A percentile compares a stretch with the other conserved stretches of the same genome.
These are phyloP conservation scores for Hypholoma fasciculare DNA, from an alignment of 768 basidiomycete species.

Conservation along the genomic window DNA sequence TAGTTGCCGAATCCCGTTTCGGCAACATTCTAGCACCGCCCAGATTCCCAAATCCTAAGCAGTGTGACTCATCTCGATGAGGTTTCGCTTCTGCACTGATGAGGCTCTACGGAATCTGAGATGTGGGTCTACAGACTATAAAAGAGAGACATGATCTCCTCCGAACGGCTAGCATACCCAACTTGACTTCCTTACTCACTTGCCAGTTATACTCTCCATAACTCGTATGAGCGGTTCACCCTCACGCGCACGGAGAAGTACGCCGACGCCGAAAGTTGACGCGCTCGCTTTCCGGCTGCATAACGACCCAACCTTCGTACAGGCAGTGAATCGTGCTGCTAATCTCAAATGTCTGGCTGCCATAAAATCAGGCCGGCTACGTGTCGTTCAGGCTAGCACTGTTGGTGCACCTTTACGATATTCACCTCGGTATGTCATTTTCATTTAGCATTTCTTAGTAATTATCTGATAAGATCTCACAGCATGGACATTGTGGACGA, in stretches of 20 bases:
- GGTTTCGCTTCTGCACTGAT: too few relatives aligned
- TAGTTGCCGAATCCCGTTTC: too few relatives aligned
- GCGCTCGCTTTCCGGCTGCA: constrained; percentile 2
- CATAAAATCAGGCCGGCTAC: constrained; percentile 25
- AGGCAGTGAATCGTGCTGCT: constrained; percentile 25
- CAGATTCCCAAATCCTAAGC: too few relatives aligned
- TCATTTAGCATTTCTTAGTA: not conserved
- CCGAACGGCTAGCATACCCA: too few relatives aligned
- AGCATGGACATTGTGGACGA: constrained; percentile 47
- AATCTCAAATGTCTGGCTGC: constrained; percentile 22
- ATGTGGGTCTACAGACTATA: too few relatives aligned
- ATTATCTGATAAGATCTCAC: constrained; percentile 6
- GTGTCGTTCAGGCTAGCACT: constrained; percentile 9
- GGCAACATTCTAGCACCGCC: too few relatives aligned
- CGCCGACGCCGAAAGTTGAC: constrained; percentile 3
- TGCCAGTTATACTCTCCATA: too few relatives aligned
- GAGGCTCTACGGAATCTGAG: too few relatives aligned
- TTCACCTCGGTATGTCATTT: not conserved
- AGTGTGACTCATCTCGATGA: too few relatives aligned
- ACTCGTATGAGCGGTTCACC: not conserved
- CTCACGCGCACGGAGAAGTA: not conserved
- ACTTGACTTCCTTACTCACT: too few relatives aligned
- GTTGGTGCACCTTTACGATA: too few relatives aligned
- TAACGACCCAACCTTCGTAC: constrained; percentile 15
- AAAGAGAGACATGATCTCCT: too few relatives aligned